Evolutionary conservation across 495 filamentous ascomycete genomes (phyloP).

Genomic region (Penicillium taxi): DNA sequence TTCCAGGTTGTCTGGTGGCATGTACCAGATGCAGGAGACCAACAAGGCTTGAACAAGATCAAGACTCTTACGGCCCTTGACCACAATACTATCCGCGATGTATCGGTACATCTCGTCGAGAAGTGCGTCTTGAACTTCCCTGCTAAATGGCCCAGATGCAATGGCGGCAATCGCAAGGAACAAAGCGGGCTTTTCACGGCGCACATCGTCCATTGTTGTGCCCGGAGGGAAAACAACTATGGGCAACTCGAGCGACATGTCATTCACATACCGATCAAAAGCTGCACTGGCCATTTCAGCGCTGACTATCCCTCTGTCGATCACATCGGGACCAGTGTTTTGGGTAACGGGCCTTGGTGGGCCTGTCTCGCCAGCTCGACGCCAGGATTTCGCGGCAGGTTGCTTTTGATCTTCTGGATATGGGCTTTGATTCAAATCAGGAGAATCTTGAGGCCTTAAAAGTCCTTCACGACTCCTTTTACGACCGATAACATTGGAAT

Average conservation of each 20-base stretch:
- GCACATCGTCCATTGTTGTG: conserved; percentile 58
- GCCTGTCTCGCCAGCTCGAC: conserved; percentile 4
- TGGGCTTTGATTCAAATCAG: conserved; percentile 16
- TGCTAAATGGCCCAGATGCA: conserved; percentile 54
- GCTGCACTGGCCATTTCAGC: conserved; percentile 53
- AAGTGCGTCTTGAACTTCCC: conserved; percentile 51
- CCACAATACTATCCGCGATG: conserved; percentile 66
- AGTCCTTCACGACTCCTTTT: conserved; percentile 19
- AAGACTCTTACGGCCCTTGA: conserved; percentile 72
- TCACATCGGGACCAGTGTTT: conserved; percentile 51
- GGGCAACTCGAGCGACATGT: conserved; percentile 67
- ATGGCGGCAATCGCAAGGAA: conserved; percentile 73
- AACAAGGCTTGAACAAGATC: conserved; percentile 80
- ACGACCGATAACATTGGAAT: conserved; percentile 10
- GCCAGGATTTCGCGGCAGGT: conserved; percentile 11
- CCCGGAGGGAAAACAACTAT: conserved; percentile 65
- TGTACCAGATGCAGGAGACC: conserved; percentile 70
- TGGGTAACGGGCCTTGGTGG: conserved; percentile 11
- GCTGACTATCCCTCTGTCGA: conserved; percentile 61
- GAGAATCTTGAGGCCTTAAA: conserved; percentile 15
- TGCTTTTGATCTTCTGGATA: conserved; percentile 17
- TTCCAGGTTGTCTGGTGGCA: conserved; percentile 71
- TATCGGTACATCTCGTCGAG: conserved; percentile 62
- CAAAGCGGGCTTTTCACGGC: conserved; percentile 64
- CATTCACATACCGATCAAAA: conserved; percentile 60